Percentiles rank a stretch among this genome's conserved stretches.
Evolutionary conservation across 2,329 filamentous ascomycete species (phyloP).

Genomic region (Alternaria gaisen): DNA sequence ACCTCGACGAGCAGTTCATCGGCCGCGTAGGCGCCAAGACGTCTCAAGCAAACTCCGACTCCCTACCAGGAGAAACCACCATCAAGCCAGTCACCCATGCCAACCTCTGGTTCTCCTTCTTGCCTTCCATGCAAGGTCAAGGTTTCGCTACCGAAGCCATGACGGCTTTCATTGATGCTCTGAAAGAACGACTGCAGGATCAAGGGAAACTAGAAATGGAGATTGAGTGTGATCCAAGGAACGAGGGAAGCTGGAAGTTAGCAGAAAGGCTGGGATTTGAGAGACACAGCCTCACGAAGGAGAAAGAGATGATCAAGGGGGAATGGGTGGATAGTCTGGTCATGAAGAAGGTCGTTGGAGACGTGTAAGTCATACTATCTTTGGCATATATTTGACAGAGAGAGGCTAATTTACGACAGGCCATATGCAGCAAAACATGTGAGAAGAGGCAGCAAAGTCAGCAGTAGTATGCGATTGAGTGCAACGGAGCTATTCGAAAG

Average conservation of each 20-base stretch:
- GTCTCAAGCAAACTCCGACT: constrained; percentile 13
- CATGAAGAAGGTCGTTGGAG: constrained; percentile 30
- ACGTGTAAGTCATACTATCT: constrained; percentile 12
- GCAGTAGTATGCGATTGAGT: constrained; percentile 11
- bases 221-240: constrained; percentile 50
- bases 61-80: constrained; percentile 7
- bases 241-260: constrained; percentile 39
- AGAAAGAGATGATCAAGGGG: constrained; percentile 42
- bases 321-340: constrained; percentile 46
- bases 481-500: constrained; percentile 10
- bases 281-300: constrained; percentile 35
- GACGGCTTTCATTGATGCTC: constrained; percentile 32
- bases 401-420: background rate
- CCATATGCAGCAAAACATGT: constrained; percentile 10
- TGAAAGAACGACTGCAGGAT: constrained; percentile 20
- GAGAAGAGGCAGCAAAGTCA: constrained; percentile 9
- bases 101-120: constrained; percentile 45
- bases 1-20: constrained; percentile 29
- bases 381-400: background rate
- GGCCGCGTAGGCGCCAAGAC: constrained; percentile 41
- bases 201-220: constrained; percentile 33
- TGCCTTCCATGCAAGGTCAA: constrained; percentile 33
- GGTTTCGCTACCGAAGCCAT: constrained; percentile 47
- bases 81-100: constrained; percentile 23
- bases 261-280: constrained; percentile 44